Base-by-base conservation (phyloP, 495 filamentous ascomycete genomes). In the Trypethelium eluteriae region DNA sequence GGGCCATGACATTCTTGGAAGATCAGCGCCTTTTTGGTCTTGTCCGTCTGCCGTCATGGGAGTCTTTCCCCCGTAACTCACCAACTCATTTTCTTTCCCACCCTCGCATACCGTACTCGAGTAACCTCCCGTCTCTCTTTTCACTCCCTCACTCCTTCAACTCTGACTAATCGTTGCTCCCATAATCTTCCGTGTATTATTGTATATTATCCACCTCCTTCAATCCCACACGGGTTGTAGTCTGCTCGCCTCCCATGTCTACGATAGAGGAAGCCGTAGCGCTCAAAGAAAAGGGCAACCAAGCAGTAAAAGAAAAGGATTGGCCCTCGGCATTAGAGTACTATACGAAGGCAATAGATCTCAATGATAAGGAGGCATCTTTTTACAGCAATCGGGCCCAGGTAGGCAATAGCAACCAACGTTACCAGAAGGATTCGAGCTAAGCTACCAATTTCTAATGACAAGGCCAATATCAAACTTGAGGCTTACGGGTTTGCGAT, bases 341-440 rank as follows among this genome's bases (percentile, higher is more conserved):
- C 69, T 99, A 99, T 77, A 88, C 85, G 63, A 84, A 93, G 77
- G 94, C 94, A 41, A 98, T 99, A 71, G 89, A 91, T 66, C 77
- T 88, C 70, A 89, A 96, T 76, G 86, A 88, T 74, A 82, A 88
- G 70, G 89, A 96, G 67, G 89, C 92, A 1, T 88, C 91, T 5
- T 97, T 91, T 79, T 98, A 88, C 81, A 89, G 89, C 71, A 99
- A 99, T 79, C 79, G 94, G 72, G 93, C 95, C 46, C 93, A 96
- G 83, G 93, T 96, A 75, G 66, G 83, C 78, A 61, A 53, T 65
- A 39, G 66, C 34, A 62, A 56, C 47, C 50, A 32, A 64, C n/a
- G 46, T 59, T 38, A 25, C 25, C 25, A 25, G 25, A 61, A 34
- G 25, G 7, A 39, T 68, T 66, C 62, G 66, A 44, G 66, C 65